These are phyloP conservation scores for Trametes maxima DNA, from an alignment of 768 basidiomycete species.

Conservation along the genomic window DNA sequence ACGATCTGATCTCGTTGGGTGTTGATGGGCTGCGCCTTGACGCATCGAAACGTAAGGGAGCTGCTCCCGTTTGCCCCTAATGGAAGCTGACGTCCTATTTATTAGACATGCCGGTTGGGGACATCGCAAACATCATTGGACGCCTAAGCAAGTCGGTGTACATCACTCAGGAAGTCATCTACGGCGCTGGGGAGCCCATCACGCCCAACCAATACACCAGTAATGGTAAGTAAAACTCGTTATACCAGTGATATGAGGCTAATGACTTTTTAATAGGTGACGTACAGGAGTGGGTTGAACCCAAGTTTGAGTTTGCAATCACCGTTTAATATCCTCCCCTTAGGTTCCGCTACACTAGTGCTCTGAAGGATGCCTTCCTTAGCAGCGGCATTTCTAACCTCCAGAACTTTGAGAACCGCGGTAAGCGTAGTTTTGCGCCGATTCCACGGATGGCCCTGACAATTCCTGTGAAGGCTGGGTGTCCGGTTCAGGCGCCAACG, in stretches of 20 bases:
- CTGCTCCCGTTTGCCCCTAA: neutral
- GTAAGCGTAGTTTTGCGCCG: conserved; percentile 29
- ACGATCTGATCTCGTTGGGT: conserved; percentile 63
- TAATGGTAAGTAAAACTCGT: conserved; percentile 41
- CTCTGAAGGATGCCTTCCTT: conserved; percentile 54
- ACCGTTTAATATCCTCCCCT: neutral
- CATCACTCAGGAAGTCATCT: conserved; percentile 62
- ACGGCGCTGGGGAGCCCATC: conserved; percentile 51
- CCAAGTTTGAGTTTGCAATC: neutral
- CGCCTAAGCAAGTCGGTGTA: conserved; percentile 49
- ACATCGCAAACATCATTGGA: conserved; percentile 56
- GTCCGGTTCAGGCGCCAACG: conserved; percentile 52
- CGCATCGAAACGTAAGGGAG: conserved; percentile 58
- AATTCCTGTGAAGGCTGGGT: conserved; percentile 54
- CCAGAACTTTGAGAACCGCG: conserved; percentile 52
- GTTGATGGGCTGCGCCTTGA: conserved; percentile 65
- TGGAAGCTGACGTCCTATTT: neutral
- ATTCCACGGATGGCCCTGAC: neutral
- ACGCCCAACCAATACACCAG: conserved; percentile 57
- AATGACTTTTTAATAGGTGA: conserved; percentile 42
- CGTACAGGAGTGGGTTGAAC: conserved; percentile 56
- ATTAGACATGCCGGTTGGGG: conserved; percentile 54
- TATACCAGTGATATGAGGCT: neutral
- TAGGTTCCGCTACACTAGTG: conserved; percentile 60
- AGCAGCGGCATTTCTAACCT: conserved; percentile 53